phyloP scores from a whole-genome alignment of 228 moss, liverwort and hornwort genomes.

The Sphagnum magellanicum region DNA sequence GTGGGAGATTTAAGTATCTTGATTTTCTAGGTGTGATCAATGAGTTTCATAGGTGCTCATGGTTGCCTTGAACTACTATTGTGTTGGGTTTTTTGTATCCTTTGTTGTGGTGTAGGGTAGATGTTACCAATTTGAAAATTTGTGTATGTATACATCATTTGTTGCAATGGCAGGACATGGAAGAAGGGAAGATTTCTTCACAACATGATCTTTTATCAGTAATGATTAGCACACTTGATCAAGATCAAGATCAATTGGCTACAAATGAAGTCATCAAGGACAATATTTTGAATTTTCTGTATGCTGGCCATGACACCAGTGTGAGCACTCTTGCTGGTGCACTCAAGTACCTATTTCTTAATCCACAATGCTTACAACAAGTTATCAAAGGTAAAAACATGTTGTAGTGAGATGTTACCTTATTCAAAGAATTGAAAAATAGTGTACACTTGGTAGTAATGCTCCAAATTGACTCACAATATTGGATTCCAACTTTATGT shows the following conservation, averaged over 20 bases:
- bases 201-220: constrained; percentile 19
- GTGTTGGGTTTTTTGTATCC: too few relatives aligned
- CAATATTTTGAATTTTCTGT: constrained; percentile 19
- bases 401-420: too few relatives aligned
- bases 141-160: background rate
- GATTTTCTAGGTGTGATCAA: background rate
- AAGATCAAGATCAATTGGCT: constrained; percentile 11
- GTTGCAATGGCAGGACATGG: constrained; percentile 19
- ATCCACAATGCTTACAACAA: constrained; percentile 21
- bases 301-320: constrained; percentile 36
- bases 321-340: constrained; percentile 15
- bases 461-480: too few relatives aligned
- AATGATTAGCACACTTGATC: constrained; percentile 15
- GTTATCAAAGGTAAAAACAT: constrained; percentile 22
- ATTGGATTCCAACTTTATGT: too few relatives aligned
- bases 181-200: constrained; percentile 7
- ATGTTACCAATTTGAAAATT: background rate
- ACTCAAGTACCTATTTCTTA: constrained; percentile 21
- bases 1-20: background rate
- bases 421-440: too few relatives aligned
- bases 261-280: constrained; percentile 29
- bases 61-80: background rate
- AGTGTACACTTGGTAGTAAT: too few relatives aligned
- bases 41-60: background rate
- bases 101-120: background rate